Conservation (phyloP, 2,329 filamentous ascomycete species). For the Knufia petricola region DNA sequence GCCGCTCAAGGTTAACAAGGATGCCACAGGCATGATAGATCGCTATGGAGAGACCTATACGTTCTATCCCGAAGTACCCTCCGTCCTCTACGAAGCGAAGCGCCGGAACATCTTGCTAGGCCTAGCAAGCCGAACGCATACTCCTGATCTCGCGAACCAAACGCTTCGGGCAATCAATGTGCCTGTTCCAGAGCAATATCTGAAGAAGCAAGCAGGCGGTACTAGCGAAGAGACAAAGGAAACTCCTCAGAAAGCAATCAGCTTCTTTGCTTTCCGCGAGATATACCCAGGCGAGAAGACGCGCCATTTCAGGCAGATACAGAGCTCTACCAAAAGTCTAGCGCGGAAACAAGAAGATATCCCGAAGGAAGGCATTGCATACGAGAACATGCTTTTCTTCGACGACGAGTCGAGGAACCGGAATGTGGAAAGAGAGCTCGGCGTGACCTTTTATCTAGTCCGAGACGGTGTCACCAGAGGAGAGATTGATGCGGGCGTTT, state of each 20-base stretch:
- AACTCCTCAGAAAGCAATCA: conserved; percentile 32
- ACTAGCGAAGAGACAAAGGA: conserved; percentile 37
- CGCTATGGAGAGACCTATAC: conserved; percentile 55
- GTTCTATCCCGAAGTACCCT: conserved; percentile 62
- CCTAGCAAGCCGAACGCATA: conserved; percentile 69
- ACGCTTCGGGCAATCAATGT: conserved; percentile 67
- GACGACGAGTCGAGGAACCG: conserved; percentile 82
- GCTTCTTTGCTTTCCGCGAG: conserved; percentile 49
- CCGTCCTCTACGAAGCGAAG: conserved; percentile 54
- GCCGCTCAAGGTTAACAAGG: conserved; percentile 50
- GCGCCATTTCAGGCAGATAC: conserved; percentile 69
- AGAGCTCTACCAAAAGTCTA: conserved; percentile 39
- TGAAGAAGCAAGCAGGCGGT: conserved; percentile 63
- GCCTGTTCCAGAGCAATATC: conserved; percentile 32
- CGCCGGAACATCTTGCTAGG: conserved; percentile 50
- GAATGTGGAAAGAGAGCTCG: conserved; percentile 64
- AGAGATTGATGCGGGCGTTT: conserved; percentile 71
- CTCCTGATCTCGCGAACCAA: conserved; percentile 69
- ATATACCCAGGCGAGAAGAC: conserved; percentile 71
- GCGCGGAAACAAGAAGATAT: conserved; percentile 32
- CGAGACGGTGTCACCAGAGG: conserved; percentile 65
- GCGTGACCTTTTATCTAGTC: conserved; percentile 77
- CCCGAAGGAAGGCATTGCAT: conserved; percentile 43
- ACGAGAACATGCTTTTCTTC: conserved; percentile 87
- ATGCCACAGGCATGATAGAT: conserved; percentile 18